Evolutionary conservation across 2,329 filamentous ascomycete genomes (phyloP), one percentile per base, ranked within the genome.

Genomic region (Xylariales sp.): DNA sequence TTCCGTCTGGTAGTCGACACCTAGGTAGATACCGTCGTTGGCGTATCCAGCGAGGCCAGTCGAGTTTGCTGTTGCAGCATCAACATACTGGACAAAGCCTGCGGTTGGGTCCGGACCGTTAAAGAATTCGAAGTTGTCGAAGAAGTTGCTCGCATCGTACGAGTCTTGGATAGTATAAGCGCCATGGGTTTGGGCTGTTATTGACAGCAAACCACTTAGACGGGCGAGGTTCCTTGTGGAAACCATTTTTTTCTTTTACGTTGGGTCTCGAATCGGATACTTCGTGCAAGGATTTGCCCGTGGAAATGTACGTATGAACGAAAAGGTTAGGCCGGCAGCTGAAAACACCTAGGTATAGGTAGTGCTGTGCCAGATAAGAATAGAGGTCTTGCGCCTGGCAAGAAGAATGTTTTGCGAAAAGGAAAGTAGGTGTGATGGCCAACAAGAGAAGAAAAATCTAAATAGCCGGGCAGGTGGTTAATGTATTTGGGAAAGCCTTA

Each of bases 71-170:
- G 84, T 86, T n/a, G 77, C 65, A 58, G 85, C 83, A 71, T 87
- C 82, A 62, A 89, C 85, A 74, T 94, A 96, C 68, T 87, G 80
- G 73, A 96, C 93, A 74, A 89, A 93, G 39, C 93, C 93, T 69
- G 89, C 74, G 1, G 93, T 96, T 0, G 93, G 93, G 75, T 96
- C 93, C 0, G 80, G 67, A 3, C 78, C 80, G 60, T 77, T 81
- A 79, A 85, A 89, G 80, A 90, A 90, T 65, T 83, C 80, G 74
- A 88, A 88, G 59, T 80, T 78, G 23, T 81, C 72, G 77, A 88
- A 88, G 78, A 89, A 89, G 80, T 88, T 89, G 75, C 76, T 80
- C 6, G 75, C 65, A 77, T 87, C 81, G 78, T 82, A 89, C 50
- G 78, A 75, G 72, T 84, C 83, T 62, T 81, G 77, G 58, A 88